Conservation (phyloP, 129 eudicot species). For the Pseudognaphalium luteoalbum region DNA sequence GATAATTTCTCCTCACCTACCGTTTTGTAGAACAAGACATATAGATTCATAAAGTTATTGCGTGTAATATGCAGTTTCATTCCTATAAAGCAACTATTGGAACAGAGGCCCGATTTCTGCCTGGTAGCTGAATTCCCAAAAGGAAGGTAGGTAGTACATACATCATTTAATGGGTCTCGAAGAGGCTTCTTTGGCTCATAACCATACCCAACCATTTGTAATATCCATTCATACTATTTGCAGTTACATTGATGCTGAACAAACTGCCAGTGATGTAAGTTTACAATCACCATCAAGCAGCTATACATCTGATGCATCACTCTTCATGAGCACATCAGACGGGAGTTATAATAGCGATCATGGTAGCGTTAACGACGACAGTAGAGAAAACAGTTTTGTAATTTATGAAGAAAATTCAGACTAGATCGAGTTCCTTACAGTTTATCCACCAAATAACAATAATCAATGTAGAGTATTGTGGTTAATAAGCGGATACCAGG, state of each 20-base stretch:
- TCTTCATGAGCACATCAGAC: conserved; percentile 51
- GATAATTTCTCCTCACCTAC: not conserved
- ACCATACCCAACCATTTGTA: not conserved
- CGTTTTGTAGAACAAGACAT: not conserved
- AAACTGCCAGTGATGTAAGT: conserved; percentile 53
- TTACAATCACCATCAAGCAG: conserved; percentile 44
- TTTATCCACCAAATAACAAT: conserved; percentile 11
- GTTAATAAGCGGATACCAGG: conserved; percentile 28
- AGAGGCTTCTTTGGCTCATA: conserved; percentile 2
- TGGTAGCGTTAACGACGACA: conserved; percentile 66
- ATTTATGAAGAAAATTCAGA: conserved; percentile 69
- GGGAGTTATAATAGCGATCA: conserved; percentile 63
- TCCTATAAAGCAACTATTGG: conserved; percentile 49
- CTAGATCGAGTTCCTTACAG: conserved; percentile 38
- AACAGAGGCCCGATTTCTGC: conserved; percentile 63
- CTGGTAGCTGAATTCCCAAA: conserved; percentile 69
- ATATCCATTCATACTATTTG: not conserved
- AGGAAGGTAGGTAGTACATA: conserved; percentile 48
- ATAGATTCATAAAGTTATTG: not conserved
- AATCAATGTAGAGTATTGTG: conserved; percentile 15
- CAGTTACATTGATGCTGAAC: conserved; percentile 67
- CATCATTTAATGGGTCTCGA: not conserved
- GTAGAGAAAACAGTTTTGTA: conserved; percentile 36
- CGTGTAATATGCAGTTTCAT: conserved; percentile 53
- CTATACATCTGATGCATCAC: conserved; percentile 45